Conservation (phyloP, 108 stramenopile genomes). For the Parmales sp. region DNA sequence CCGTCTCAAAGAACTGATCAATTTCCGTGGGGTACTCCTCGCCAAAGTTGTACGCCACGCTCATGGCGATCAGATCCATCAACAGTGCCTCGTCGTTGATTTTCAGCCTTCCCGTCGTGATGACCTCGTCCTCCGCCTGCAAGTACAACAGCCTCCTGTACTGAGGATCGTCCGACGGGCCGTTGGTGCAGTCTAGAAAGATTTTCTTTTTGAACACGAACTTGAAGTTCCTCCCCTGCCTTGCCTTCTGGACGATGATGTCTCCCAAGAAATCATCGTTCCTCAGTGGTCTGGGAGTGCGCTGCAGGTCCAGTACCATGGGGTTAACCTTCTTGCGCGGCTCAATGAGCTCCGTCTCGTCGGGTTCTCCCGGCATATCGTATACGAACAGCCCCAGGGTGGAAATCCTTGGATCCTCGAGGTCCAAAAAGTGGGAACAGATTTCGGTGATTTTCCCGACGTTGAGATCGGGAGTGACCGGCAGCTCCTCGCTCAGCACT, state of each 20-base stretch:
- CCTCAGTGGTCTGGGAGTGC: constrained; percentile 45
- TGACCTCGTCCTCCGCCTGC: constrained; percentile 51
- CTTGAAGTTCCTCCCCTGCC: constrained; percentile 46
- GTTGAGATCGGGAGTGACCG: constrained; percentile 52
- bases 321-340: constrained; percentile 13
- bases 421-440: constrained; percentile 44
- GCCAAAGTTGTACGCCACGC: constrained; percentile 38
- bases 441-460: constrained; percentile 52
- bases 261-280: constrained; percentile 58
- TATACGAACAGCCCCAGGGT: constrained; percentile 51
- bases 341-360: constrained; percentile 19
- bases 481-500: constrained; percentile 47
- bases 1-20: constrained; percentile 17
- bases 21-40: constrained; percentile 19
- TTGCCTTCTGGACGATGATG: constrained; percentile 44
- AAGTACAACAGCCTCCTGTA: constrained; percentile 41
- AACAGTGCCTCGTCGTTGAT: constrained; percentile 30
- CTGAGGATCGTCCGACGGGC: constrained; percentile 34
- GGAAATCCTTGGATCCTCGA: constrained; percentile 29
- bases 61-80: constrained; percentile 27
- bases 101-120: constrained; percentile 33
- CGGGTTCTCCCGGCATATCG: constrained; percentile 35
- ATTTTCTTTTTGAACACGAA: constrained; percentile 59
- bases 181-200: constrained; percentile 21
- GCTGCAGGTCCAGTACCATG: constrained; percentile 22